Base-by-base conservation (phyloP, 108 stramenopile species). In the Bacterosira constricta region DNA sequence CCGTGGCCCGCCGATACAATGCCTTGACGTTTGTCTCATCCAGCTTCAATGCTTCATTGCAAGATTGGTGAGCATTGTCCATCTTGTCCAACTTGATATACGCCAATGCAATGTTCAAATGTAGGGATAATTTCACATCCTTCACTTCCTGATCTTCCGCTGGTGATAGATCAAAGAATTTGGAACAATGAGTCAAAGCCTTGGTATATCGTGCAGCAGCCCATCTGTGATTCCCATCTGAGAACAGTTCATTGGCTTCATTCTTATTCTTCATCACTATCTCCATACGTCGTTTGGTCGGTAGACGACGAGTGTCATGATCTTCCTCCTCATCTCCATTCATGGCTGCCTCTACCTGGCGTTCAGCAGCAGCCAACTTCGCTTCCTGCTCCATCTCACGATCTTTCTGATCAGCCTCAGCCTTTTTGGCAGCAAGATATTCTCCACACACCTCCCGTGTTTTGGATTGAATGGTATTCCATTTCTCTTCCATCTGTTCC, bases 251-350 rank as follows among this genome's bases (percentile, higher is more conserved):
- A 39, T 78, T 82, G 20, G 81, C 85, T 60, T 86, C 85, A 1
- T 66, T 52, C 30, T 86, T 86, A 31, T 86, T 86, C 41, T 86
- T 86, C 79, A 83, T 51, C 25, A 86, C 82, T 59, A 86, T 86
- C 46, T 86, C 82, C 85, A 86, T 86, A 9, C 85, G 73, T 29
- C 85, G 73, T 66, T 83, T 83, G 4, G 76, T 77, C 0, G 85
- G 85, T 0, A 86, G 63, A 12, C 75, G 64, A 3, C 85, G 78
- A 21, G 79, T 86, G 58, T 86, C 85, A 38, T 86, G 85, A 53
- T 86, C 85, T 17, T 77, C 83, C 45, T 77, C 74, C 0, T 69
- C 83, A 18, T 66, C 69, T n/a, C 53, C 73, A 56, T 44, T 46
- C 42, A 46, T 55, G 12, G 52, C 62, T 7, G 32, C 57, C 34